phyloP scores from a whole-genome alignment of 2,329 filamentous ascomycete species.

The Cladorrhinum sp. region DNA sequence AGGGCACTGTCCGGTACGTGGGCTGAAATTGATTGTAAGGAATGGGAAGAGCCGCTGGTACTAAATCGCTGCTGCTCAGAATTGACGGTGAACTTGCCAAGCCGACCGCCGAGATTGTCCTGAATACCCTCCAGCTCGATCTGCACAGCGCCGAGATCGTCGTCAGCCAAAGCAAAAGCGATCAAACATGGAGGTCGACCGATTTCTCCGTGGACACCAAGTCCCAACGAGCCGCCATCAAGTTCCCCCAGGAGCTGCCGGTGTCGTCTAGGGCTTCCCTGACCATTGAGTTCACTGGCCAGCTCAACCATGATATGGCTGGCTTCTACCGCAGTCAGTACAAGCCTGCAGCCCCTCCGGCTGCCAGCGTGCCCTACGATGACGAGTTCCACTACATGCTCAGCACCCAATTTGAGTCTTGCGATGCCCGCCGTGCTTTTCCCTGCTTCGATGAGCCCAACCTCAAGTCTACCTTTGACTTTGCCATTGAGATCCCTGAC shows the following conservation, averaged over 20 bases:
- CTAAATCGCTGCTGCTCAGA: slow-evolving; percentile 36
- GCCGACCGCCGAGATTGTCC: slow-evolving; percentile 69
- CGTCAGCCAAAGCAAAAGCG: slow-evolving; percentile 55
- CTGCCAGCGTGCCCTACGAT: slow-evolving; percentile 74
- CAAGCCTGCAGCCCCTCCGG: slow-evolving; percentile 70
- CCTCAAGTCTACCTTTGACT: slow-evolving; percentile 92
- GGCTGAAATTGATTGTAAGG: neutral
- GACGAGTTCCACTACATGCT: slow-evolving; percentile 70
- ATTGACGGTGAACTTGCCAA: slow-evolving; percentile 73
- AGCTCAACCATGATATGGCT: slow-evolving; percentile 91
- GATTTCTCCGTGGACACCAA: slow-evolving; percentile 77
- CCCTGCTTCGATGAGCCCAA: slow-evolving; percentile 98
- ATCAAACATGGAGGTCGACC: slow-evolving; percentile 57
- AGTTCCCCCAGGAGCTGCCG: slow-evolving; percentile 68
- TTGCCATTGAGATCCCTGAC: slow-evolving; percentile 85
- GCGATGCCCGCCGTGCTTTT: slow-evolving; percentile 90
- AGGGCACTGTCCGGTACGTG: slow-evolving; percentile 68
- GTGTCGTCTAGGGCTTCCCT: slow-evolving; percentile 64
- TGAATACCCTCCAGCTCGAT: slow-evolving; percentile 84
- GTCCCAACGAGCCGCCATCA: slow-evolving; percentile 77
- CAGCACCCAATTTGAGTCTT: slow-evolving; percentile 96
- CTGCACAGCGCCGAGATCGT: slow-evolving; percentile 63
- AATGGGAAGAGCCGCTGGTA: neutral
- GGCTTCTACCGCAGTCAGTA: slow-evolving; percentile 89
- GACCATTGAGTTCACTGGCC: slow-evolving; percentile 64